Base-by-base conservation (phyloP, 495 filamentous ascomycete genomes). In the Podospora tetraspora region DNA sequence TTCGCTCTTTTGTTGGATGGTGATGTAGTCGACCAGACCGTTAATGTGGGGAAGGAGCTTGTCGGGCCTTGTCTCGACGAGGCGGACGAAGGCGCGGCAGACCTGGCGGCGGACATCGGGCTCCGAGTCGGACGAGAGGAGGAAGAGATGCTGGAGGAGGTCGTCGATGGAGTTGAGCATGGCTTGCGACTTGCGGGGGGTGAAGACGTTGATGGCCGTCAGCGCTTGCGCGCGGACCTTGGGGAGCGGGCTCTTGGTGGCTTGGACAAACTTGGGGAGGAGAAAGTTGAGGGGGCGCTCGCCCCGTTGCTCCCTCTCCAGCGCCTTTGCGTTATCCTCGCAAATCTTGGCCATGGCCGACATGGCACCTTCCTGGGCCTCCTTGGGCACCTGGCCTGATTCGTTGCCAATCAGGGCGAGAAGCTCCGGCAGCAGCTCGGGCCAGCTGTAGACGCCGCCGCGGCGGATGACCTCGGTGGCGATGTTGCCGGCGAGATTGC, bases 341-440 rank as follows among this genome's bases (percentile, higher is more conserved):
- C 96, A 99, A 71, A 98, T 92, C 82, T 97, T 98, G 70, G 89
- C 82, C 75, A 99, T 83, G 13, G 95, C 93, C 25, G 90, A 87
- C 91, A 97, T 97, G 61, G 93, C 93, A 68, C 93, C 94, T 76
- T 99, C 96, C 73, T 97, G 94, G 11, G 89, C 87, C 69, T 89
- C 85, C 37, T 83, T 77, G 3, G 91, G 80, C 16, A 87, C 80
- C 69, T 89, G 86, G 3, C 92, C 90, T 16, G 80, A 79, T 64
- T 89, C 83, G 74, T 96, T 96, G 60, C 85, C 84, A 68, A 96
- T 87, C 75, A 94, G 82, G 43, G 86, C 78, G 61, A 97, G 75
- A 13, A 99, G 82, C 71, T 96, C 88, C 19, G 93, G 88, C 21
- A 99, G 78, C 32, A 97, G 80, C 78, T 97, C 91, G 6, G 94